Evolutionary conservation across 1,284 basidiomycete species (phyloP).

Genomic region (Filobasidium uniguttulatum): DNA sequence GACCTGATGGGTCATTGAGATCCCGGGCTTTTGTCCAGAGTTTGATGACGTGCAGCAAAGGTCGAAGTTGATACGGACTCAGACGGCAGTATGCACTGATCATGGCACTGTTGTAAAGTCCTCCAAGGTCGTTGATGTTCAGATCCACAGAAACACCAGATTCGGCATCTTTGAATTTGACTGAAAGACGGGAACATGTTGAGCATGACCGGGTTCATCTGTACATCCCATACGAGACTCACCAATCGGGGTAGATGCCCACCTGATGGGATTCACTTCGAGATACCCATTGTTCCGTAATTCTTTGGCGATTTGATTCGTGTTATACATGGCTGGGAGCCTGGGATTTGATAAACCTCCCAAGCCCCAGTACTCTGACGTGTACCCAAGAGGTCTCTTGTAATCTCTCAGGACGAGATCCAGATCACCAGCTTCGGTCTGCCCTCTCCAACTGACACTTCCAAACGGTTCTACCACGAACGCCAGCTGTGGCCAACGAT

Average conservation of each 20-base stretch:
- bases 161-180: slow-evolving; percentile 27
- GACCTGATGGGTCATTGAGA: slow-evolving; percentile 32
- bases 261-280: slow-evolving; percentile 18
- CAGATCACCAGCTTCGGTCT: slow-evolving; percentile 24
- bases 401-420: slow-evolving; percentile 24
- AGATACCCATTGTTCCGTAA: slow-evolving; percentile 14
- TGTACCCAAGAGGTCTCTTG: slow-evolving; percentile 19
- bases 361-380: slow-evolving; percentile 4
- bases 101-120: slow-evolving; percentile 33
- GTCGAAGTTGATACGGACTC: slow-evolving; percentile 32
- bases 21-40: slow-evolving; percentile 29
- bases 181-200: slow-evolving; percentile 6
- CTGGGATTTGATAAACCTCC: not conserved
- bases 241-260: slow-evolving; percentile 30
- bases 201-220: not conserved
- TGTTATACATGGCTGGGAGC: not conserved
- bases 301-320: not conserved
- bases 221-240: slow-evolving; percentile 2
- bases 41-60: slow-evolving; percentile 34
- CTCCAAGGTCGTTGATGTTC: slow-evolving; percentile 34
- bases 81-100: slow-evolving; percentile 34
- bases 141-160: slow-evolving; percentile 27
- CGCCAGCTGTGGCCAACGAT: not conserved
- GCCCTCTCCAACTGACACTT: slow-evolving; percentile 36
- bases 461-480: slow-evolving; percentile 35